Evolutionary conservation across 139 green algal species (phyloP).

Genomic region (Asterochloris erici): DNA sequence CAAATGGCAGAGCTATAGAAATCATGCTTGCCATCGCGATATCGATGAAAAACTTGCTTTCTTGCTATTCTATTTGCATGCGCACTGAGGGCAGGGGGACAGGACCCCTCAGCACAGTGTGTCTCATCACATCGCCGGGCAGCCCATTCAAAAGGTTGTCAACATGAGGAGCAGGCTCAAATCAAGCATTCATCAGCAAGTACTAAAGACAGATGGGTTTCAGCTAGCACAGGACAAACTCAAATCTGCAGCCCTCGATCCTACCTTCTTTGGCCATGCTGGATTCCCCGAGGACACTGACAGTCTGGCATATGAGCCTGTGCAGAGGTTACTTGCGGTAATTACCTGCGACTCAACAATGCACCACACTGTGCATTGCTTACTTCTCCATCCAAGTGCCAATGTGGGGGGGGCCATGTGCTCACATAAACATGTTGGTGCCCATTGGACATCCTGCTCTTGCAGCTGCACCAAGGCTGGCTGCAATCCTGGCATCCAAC

Average conservation of each 20-base stretch:
- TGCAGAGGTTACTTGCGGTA: constrained; percentile 48
- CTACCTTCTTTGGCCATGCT: constrained; percentile 16
- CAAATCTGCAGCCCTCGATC: background rate
- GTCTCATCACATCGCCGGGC: no score
- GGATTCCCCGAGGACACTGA: constrained; percentile 48
- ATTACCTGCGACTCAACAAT: no score
- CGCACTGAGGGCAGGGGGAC: no score
- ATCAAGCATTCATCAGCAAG: background rate
- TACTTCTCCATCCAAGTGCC: background rate
- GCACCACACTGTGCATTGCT: no score
- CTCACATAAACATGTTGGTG: background rate
- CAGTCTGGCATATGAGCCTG: constrained; percentile 42
- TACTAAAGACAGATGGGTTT: background rate
- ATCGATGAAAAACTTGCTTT: no score
- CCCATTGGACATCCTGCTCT: background rate
- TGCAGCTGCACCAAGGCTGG: background rate
- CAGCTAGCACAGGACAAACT: constrained; percentile 14
- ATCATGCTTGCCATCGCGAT: no score
- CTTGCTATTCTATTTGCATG: no score
- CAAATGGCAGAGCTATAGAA: no score
- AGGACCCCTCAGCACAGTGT: no score
- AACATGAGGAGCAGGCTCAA: constrained; percentile 13
- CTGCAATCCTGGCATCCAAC: background rate
- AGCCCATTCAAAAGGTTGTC: no score
- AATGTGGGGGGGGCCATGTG: background rate